Base-by-base conservation (phyloP, 2,329 filamentous ascomycete genomes). In the Macrophomina tecta region DNA sequence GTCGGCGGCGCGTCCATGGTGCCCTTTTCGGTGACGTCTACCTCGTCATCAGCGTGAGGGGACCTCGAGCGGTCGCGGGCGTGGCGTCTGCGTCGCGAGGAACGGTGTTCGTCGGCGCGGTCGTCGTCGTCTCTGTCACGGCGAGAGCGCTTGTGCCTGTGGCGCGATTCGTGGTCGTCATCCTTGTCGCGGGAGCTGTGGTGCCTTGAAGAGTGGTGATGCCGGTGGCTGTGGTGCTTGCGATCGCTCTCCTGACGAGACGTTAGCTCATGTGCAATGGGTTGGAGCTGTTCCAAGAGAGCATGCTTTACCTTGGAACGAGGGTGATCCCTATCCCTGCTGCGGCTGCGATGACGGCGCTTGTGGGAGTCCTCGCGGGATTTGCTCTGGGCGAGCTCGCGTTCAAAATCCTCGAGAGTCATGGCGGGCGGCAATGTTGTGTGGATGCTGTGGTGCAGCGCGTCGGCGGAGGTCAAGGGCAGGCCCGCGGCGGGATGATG, bases 321-420 rank as follows among this genome's bases (percentile, higher is more conserved):
- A 30, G 53, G 60, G 28, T 51, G 64, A 51, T 61, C 53, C 42
- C 69, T 67, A 23, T 73, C 65, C 32, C 73, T 70, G 64, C 77
- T 80, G 28, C 77, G 74, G 67, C 83, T 83, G 52, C 82, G 79
- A 46, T 81, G 77, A 51, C 80, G 78, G 68, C 78, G 80, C 67
- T 84, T 84, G 46, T 76, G 75, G 5, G 79, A 80, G 5, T 58
- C 62, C 51, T 87, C 83, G 65, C 85, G 82, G 55, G 81, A 81
- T 74, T 88, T 90, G 70, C 87, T 89, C 52, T 89, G 85, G 1
- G 89, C 90, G 12, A 96, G 83, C 32, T 89, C 83, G 75, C 90
- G 91, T 77, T 96, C 93, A 68, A 96, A 96, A 67, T 94, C 91
- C 71, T 89, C 87, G 67, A 89, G 76, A 5, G 84, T 83, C 87